Evolutionary conservation across 371 early-diverging fungal species (phyloP), one percentile per base, ranked within the genome.

Genomic region (Mortierella sp.): DNA sequence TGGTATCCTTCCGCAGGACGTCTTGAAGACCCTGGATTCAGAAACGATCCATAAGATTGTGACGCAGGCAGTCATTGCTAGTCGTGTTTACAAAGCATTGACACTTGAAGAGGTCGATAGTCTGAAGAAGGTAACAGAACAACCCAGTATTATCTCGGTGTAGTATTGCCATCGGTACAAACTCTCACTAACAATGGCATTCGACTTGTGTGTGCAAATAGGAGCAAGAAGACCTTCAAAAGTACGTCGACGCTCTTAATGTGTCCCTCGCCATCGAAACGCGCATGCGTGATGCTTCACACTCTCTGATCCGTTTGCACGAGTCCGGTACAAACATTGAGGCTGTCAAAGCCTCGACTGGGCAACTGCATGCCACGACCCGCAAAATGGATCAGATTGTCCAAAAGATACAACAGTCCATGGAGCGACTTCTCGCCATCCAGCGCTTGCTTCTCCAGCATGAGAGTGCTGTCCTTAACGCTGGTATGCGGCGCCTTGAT

Each of bases 341-440:
- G 0, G 69, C 70, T 8, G 70, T 76, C 51, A 76, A 76, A 27
- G 66, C 70, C 4, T 38, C 76, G 2, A 69, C 70, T 0, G 41
- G 58, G 0, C 76, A 76, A 27, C 47, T 76, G 23, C 60, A 69
- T 16, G 69, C 76, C 14, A 69, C 76, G 21, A 76, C 70, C 2
- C 76, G 70, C 48, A 76, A 76, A 49, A 64, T 76, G 66, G 76
- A 76, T 42, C 61, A 69, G 47, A 69, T 76, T 41, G 69, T 69
- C 49, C 54, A 64, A 27, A 76, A 65, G 59, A 28, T 45, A 10
- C 57, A 69, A 8, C 58, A 64, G 5, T 61, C 76, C 4, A 61
- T 50, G 51, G 66, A 70, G 39, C 61, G 76, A 0, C 65, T 76
- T 24, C 50, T 76, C 38, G 58, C 50, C 16, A 58, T 76, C 41